These are phyloP conservation scores for Conticribra weissflogii DNA, from an alignment of 108 stramenopile genomes.

Conservation along the genomic window DNA sequence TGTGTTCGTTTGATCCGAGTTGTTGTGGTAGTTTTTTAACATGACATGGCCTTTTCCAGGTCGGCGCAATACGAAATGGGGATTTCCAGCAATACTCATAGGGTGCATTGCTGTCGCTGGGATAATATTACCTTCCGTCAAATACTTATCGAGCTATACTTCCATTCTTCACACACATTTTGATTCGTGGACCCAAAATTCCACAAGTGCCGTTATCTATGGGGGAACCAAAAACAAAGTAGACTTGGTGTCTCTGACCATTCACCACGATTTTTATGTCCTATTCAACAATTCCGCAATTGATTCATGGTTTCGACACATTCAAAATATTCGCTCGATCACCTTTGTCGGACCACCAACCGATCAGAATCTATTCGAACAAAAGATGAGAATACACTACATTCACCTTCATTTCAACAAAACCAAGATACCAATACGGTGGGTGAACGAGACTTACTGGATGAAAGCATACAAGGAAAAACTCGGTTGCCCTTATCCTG, in stretches of 20 bases:
- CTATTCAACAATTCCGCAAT: constrained; percentile 45
- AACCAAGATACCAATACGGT: constrained; percentile 19
- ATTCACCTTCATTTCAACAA: background rate
- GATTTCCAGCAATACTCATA: no score
- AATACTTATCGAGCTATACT: no score
- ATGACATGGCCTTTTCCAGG: no score
- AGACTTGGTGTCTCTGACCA: constrained; percentile 43
- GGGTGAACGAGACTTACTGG: constrained; percentile 47
- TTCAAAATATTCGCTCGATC: constrained; percentile 39
- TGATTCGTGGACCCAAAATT: no score
- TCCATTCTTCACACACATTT: no score
- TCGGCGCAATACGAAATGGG: no score
- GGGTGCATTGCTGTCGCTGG: no score
- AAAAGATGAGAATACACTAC: constrained; percentile 24
- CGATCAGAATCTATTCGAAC: constrained; percentile 16
- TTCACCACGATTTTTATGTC: constrained; percentile 26
- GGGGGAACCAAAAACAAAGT: no score
- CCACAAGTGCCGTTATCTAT: no score
- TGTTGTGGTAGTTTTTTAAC: no score
- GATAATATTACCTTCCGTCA: no score
- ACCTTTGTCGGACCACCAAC: constrained; percentile 40
- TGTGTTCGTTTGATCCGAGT: no score
- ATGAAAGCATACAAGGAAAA: constrained; percentile 21
- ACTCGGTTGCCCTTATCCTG: constrained; percentile 14
- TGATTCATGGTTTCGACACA: constrained; percentile 35